These are phyloP conservation scores for Pilaira anomala DNA, from an alignment of 192 early-diverging fungal species.

Conservation along the genomic window DNA sequence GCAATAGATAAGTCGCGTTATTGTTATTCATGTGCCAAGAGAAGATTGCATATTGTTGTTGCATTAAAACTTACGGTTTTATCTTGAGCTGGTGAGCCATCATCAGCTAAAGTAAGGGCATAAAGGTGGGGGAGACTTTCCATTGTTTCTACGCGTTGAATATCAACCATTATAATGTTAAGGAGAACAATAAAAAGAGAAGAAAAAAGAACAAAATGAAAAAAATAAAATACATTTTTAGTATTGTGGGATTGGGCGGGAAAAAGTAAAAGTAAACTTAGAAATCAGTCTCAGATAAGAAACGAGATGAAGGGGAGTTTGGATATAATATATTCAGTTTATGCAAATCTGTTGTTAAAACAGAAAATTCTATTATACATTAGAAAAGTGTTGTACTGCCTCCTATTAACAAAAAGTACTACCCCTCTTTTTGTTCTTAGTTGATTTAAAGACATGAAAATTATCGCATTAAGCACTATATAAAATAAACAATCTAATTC, in stretches of 20 bases:
- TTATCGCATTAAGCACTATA: no score
- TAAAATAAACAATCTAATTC: background rate
- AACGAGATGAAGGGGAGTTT: background rate
- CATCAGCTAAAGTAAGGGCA: slow-evolving; percentile 50
- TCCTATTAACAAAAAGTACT: no score
- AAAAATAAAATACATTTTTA: no score
- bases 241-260: no score
- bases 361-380: no score
- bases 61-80: slow-evolving; percentile 43
- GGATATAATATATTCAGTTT: background rate
- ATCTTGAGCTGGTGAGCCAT: slow-evolving; percentile 53
- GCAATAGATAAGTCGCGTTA: background rate
- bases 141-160: background rate
- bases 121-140: slow-evolving; percentile 31
- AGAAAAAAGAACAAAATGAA: slow-evolving; percentile 14
- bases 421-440: no score
- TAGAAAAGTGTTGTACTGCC: no score
- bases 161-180: background rate
- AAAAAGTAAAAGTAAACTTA: background rate
- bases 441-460: no score
- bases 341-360: slow-evolving; percentile 2
- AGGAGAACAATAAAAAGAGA: background rate
- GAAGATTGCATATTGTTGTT: background rate
- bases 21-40: background rate
- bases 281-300: slow-evolving; percentile 18